These are phyloP conservation scores for Mucor sp. DNA, from an alignment of 371 early-diverging fungal genomes.

Conservation along the genomic window DNA sequence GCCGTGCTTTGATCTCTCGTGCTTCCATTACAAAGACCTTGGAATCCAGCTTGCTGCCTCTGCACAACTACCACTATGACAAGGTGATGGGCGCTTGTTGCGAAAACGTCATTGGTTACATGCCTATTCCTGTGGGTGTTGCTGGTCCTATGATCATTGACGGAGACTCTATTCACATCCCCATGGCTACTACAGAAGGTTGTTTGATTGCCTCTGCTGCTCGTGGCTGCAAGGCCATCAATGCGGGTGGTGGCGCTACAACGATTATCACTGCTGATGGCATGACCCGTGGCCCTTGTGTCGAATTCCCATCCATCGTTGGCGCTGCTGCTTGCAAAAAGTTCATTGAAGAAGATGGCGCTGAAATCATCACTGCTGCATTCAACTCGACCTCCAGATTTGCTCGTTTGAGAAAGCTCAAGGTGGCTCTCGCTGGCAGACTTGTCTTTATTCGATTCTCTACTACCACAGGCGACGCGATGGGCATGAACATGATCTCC, in stretches of 20 bases:
- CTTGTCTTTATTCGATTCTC: conserved; percentile 84
- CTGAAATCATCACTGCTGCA: conserved; percentile 64
- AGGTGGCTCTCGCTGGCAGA: conserved; percentile 85
- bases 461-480: conserved; percentile 95
- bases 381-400: conserved; percentile 92
- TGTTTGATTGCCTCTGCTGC: conserved; percentile 91
- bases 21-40: conserved; percentile 64
- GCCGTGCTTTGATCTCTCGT: conserved; percentile 76
- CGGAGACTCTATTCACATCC: conserved; percentile 77
- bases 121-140: conserved; percentile 93
- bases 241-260: conserved; percentile 83
- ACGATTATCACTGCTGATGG: conserved; percentile 87
- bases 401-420: conserved; percentile 80
- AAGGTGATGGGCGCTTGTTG: conserved; percentile 93
- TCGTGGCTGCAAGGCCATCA: conserved; percentile 95
- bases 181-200: conserved; percentile 98
- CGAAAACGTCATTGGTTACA: conserved; percentile 95
- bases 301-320: conserved; percentile 76
- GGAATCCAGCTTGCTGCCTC: conserved; percentile 70
- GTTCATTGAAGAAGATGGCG: conserved; percentile 80
- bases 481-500: conserved; percentile 99
- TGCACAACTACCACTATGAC: conserved; percentile 85
- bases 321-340: conserved; percentile 72
- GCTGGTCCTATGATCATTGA: conserved; percentile 87
- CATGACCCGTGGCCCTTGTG: conserved; percentile 94